Base-by-base conservation (phyloP, 257 asterid species). In the Fraxinus quadrangulata region DNA sequence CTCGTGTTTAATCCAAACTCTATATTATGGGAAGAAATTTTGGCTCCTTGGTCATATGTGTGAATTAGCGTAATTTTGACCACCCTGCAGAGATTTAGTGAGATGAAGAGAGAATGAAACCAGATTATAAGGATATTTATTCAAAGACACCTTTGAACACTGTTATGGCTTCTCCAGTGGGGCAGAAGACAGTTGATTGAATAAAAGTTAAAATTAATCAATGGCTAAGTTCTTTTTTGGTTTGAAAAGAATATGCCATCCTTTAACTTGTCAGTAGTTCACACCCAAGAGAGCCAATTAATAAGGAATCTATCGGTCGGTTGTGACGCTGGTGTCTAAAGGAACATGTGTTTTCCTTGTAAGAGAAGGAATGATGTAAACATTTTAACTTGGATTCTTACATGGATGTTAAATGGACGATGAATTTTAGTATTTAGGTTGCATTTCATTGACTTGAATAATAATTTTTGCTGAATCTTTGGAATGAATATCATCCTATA, bases 1-100 rank as follows among this genome's bases (percentile, higher is more conserved):
- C 40, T 49, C 66, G 23, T 49, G 21, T 37, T 21, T 77, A 74
- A 72, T 76, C 71, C 54, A 30, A 59, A 65, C 78, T 14, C 81
- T 37, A 67, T 51, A 10, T 28, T 61, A 23, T 13, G 80, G 75
- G 80, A 61, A 75, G 47, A 3, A 45, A 10, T 31, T 47, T 47
- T 24, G 45, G 31, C 10, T 4, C 31, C 65, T 13, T 30, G 65
- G 21, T 75, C 33, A 74, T 31, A 26, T 10, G 23, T 39, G 61
- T 72, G 63, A 26, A 8, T 51, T 49, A 37, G 3, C 74, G 36
- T 3, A 71, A 51, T 77, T 59, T 70, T 61, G 72, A 24, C 63
- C 77, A 61, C 28, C 76, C n/a, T 31, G 12, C 42, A 2, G 61
- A 11, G 34, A 17, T 66, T 37, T 24, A 13, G 51, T 66, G 42